phyloP scores from a whole-genome alignment of 164 flowering plant species.

The Annona squamosa region DNA sequence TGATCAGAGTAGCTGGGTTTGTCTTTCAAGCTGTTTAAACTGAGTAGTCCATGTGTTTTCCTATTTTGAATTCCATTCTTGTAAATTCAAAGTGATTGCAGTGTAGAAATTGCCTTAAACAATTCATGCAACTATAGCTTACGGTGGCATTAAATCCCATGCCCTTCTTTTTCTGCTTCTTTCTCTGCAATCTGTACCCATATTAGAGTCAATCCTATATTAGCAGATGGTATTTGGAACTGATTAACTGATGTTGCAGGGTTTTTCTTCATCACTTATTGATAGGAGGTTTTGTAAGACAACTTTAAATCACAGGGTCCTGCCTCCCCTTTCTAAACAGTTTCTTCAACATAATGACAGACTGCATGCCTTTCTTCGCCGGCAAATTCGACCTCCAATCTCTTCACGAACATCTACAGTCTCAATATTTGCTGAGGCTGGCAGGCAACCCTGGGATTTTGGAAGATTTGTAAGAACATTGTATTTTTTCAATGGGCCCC shows the following conservation, averaged over 20 bases:
- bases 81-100: no score
- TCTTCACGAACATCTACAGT: conserved; percentile 28
- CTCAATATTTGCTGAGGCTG: conserved; percentile 39
- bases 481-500: conserved; percentile 82
- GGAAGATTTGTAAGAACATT: conserved; percentile 85
- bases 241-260: conserved; percentile 29
- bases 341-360: conserved; percentile 46
- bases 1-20: neutral
- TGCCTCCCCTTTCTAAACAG: conserved; percentile 40
- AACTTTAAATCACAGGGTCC: conserved; percentile 22
- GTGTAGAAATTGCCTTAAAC: no score
- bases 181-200: no score
- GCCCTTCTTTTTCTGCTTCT: no score
- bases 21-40: neutral
- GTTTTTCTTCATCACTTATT: conserved; percentile 27
- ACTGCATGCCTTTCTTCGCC: conserved; percentile 18
- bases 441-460: conserved; percentile 70
- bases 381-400: conserved; percentile 9
- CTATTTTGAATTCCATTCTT: no score
- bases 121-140: no score
- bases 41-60: neutral
- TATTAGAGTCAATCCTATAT: no score
- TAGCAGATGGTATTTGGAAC: neutral
- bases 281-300: conserved; percentile 23
- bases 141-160: no score